phyloP scores from a whole-genome alignment of 176 grass and related monocot species.

The Musa itinerans region DNA sequence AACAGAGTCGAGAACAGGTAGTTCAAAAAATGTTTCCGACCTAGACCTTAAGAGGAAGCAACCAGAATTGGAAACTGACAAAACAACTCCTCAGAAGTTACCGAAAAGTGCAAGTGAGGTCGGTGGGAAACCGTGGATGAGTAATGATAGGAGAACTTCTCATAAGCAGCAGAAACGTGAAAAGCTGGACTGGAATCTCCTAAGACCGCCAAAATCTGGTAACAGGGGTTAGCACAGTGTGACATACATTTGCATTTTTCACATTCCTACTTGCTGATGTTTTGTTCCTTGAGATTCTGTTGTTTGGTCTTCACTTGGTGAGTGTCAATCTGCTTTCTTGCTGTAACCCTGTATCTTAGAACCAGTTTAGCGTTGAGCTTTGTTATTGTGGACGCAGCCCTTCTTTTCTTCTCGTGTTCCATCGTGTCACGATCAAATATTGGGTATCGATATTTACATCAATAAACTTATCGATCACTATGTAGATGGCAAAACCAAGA shows the following conservation, averaged over 20 bases:
- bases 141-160: slow-evolving; percentile 35
- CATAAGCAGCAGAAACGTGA: slow-evolving; percentile 40
- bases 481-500: no score
- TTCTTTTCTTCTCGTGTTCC: no score
- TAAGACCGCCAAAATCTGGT: slow-evolving; percentile 33
- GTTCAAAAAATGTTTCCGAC: slow-evolving; percentile 16
- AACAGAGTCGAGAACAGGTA: slow-evolving; percentile 26
- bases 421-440: no score
- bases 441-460: no score
- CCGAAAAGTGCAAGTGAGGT: slow-evolving; percentile 26
- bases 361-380: no score
- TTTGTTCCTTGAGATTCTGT: background rate
- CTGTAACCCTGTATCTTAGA: no score
- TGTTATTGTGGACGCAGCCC: no score
- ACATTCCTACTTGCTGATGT: background rate
- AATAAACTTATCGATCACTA: no score
- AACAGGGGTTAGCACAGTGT: background rate
- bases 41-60: slow-evolving; percentile 61
- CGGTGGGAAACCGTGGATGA: slow-evolving; percentile 30
- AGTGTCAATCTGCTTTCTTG: no score
- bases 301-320: background rate
- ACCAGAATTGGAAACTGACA: slow-evolving; percentile 40
- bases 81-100: slow-evolving; percentile 22
- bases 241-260: background rate
- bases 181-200: slow-evolving; percentile 53